A percentile compares a stretch with the other conserved stretches of the same genome.
phyloP scores from a whole-genome alignment of 2,329 filamentous ascomycete genomes.

The Bimuria novae-zelandiae region DNA sequence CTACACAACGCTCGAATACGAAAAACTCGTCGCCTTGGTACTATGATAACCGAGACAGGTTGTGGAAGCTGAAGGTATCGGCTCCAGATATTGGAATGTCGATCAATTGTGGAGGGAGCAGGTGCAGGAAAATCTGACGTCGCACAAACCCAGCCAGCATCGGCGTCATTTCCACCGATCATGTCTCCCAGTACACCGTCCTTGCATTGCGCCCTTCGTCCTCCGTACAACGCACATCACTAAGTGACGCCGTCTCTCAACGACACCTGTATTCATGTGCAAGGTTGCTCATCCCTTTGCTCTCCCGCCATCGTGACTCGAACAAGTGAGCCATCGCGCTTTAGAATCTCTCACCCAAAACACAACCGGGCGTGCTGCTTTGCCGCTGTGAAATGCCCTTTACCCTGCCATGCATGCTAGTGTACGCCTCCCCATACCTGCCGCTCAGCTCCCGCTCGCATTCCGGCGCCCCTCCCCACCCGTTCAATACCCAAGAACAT shows the following conservation, averaged over 20 bases:
- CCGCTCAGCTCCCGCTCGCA: slow-evolving; percentile 8
- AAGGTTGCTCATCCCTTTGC: slow-evolving; percentile 3
- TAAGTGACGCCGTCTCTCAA: neutral
- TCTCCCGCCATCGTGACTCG: slow-evolving; percentile 1
- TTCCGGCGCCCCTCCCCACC: slow-evolving; percentile 1
- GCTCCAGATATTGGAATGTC: neutral
- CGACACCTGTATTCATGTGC: neutral
- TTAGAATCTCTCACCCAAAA: neutral
- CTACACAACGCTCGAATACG: neutral
- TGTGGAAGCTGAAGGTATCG: slow-evolving; percentile 2
- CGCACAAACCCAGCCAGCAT: neutral
- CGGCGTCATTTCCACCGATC: neutral
- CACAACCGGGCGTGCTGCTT: neutral
- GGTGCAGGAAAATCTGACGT: neutral
- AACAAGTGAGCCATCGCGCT: slow-evolving; percentile 2
- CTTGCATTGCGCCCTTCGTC: neutral
- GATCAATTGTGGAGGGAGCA: neutral
- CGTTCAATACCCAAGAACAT: slow-evolving; percentile 3
- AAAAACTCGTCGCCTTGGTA: neutral
- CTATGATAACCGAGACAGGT: neutral
- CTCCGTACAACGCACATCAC: slow-evolving; percentile 1
- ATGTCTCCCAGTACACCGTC: neutral
- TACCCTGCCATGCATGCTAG: slow-evolving; percentile 9
- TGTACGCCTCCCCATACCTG: slow-evolving; percentile 6
- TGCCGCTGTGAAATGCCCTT: slow-evolving; percentile 5